Base-by-base conservation (phyloP, 2,329 filamentous ascomycete species). In the Akanthomyces lecanii region DNA sequence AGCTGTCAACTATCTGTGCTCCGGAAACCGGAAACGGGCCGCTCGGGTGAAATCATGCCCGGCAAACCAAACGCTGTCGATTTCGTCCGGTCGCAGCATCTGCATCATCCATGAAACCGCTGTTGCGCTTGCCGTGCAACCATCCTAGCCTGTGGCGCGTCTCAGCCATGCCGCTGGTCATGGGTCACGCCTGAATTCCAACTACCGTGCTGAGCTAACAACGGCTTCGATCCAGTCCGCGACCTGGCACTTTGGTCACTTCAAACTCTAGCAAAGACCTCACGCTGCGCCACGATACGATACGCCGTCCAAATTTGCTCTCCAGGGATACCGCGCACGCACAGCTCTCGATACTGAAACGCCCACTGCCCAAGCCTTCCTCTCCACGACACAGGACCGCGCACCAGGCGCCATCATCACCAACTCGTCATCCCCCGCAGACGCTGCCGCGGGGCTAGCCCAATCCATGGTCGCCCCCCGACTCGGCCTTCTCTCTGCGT, bases 161-260 rank as follows among this genome's bases (percentile, higher is more conserved):
- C 56, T 59, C 56, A 59, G 56, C 56, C 44, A 42, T 59, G 44
- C 10, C 56, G 56, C 45, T 50, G 56, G 56, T 50, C 56, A 50
- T 59, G 56, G 44, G 56, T 59, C 56, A 59, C 44, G 30, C 56
- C 55, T 48, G 38, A 48, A 10, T n/a, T 30, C n/a, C 11, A n/a
- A 59, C 38, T 55, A 40, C 45, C 56, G 45, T 50, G 56, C 56
- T 47, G 56, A 59, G 56, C 55, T 58, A 58, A 50, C 55, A 50
- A 58, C 21, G 45, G 44, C 21, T 36, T 47, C 28, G 25, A 47
- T 58, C 44, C 44, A 47, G 21, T 44, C 33, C 30, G 36, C 33
- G 12, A 28, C 21, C 33, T 58, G 11, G 25, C 38, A 33, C 30
- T 38, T 58, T 3, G 42, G 12, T 23, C 44, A 25, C 30, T 18